Evolutionary conservation across 2,329 filamentous ascomycete genomes (phyloP).

Genomic region (Pezicula neosporulosa): DNA sequence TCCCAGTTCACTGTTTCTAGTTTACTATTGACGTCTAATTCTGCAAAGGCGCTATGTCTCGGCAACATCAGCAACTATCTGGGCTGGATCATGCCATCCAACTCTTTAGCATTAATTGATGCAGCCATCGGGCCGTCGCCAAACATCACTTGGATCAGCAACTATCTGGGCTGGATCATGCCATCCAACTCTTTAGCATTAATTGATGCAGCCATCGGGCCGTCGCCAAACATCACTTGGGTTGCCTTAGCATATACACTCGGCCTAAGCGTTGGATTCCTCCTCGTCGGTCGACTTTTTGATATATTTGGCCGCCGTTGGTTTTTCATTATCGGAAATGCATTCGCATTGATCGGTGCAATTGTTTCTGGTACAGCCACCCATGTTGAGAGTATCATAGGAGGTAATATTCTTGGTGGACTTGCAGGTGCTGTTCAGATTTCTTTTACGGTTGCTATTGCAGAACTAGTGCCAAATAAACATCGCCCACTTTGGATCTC

Average conservation of each 20-base stretch:
- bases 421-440: constrained; percentile 33
- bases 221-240: constrained; percentile 17
- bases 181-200: constrained; percentile 19
- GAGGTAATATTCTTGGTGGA: constrained; percentile 33
- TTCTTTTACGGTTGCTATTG: constrained; percentile 37
- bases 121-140: constrained; percentile 13
- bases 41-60: constrained; percentile 18
- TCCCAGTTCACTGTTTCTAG: too few relatives aligned
- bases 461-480: constrained; percentile 41
- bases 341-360: constrained; percentile 32
- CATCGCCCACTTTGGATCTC: constrained; percentile 32
- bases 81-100: constrained; percentile 20
- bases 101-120: constrained; percentile 18
- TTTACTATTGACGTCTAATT: neutral
- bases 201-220: constrained; percentile 17
- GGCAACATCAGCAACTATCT: constrained; percentile 19
- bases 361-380: constrained; percentile 34
- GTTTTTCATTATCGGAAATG: constrained; percentile 30
- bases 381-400: constrained; percentile 33
- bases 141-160: constrained; percentile 21
- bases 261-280: constrained; percentile 34
- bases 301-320: constrained; percentile 41
- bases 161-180: constrained; percentile 19
- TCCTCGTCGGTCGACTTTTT: constrained; percentile 38
- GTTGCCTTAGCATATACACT: constrained; percentile 30